A percentile compares a stretch with the other conserved stretches of the same genome.
phyloP scores from a whole-genome alignment of 441 rosid genomes.

The Gossypium gossypioides region DNA sequence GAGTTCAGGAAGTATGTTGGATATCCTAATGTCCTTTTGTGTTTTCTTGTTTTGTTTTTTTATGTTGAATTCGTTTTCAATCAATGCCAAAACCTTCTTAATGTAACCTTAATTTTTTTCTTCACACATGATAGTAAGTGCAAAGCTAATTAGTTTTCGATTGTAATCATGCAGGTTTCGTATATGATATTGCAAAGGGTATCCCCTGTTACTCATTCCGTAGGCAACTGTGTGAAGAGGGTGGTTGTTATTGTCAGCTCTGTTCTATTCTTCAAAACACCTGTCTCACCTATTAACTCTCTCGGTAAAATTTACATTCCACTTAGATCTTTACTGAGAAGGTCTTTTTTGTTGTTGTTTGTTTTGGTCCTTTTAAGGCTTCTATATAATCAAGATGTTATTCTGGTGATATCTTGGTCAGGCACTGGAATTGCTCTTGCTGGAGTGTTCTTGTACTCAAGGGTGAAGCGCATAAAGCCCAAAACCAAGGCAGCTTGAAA shows the following conservation, averaged over 20 bases:
- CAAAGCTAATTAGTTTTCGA: background rate
- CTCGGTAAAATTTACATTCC: slow-evolving; percentile 41
- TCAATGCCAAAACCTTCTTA: background rate
- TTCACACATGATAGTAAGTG: no score
- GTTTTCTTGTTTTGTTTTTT: background rate
- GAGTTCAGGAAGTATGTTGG: background rate
- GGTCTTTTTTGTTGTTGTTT: background rate
- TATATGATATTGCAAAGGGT: slow-evolving; percentile 93
- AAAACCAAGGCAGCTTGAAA: slow-evolving; percentile 65
- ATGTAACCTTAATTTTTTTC: background rate
- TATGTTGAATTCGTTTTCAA: background rate
- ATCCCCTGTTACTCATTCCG: slow-evolving; percentile 95
- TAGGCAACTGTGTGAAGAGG: slow-evolving; percentile 98
- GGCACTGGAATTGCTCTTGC: slow-evolving; percentile 91
- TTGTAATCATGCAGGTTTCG: slow-evolving; percentile 50
- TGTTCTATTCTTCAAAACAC: slow-evolving; percentile 73
- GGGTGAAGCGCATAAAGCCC: slow-evolving; percentile 86
- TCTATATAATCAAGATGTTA: background rate
- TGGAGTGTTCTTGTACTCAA: slow-evolving; percentile 85
- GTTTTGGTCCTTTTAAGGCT: background rate
- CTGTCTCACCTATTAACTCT: slow-evolving; percentile 70
- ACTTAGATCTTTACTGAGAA: background rate
- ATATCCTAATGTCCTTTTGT: background rate
- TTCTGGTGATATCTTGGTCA: slow-evolving; percentile 21
- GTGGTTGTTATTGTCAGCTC: slow-evolving; percentile 98